Evolutionary conservation across 2,329 filamentous ascomycete genomes (phyloP).

Genomic region (Cadophora gregata): DNA sequence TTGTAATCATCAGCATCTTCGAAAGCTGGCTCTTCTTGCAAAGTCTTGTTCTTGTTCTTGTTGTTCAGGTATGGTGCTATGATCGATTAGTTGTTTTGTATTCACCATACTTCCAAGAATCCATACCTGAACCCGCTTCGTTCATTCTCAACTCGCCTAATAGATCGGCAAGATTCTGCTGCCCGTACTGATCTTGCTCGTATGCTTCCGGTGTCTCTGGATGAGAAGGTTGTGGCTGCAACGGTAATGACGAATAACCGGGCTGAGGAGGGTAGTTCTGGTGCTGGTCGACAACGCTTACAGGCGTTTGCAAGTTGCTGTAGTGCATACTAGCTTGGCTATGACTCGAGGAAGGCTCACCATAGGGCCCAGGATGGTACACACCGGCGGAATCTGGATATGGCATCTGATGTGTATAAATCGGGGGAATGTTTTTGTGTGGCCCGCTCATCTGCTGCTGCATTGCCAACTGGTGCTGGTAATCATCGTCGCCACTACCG

Average conservation of each 20-base stretch:
- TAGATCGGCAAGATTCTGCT: constrained; percentile 77
- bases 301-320: constrained; percentile 55
- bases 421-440: constrained; percentile 46
- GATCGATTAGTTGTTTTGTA: constrained; percentile 23
- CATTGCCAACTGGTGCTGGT: constrained; percentile 61
- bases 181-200: constrained; percentile 67
- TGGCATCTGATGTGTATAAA: constrained; percentile 56
- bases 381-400: constrained; percentile 53
- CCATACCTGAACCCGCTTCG: constrained; percentile 81
- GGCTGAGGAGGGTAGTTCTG: constrained; percentile 55
- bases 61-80: constrained; percentile 84
- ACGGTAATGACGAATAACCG: constrained; percentile 61
- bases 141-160: constrained; percentile 88
- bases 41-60: constrained; percentile 52
- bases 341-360: constrained; percentile 49
- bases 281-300: constrained; percentile 57
- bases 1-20: constrained; percentile 78
- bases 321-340: constrained; percentile 59
- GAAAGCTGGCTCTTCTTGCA: constrained; percentile 66
- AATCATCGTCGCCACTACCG: constrained; percentile 52
- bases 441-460: constrained; percentile 50
- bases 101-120: constrained; percentile 14
- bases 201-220: constrained; percentile 56
- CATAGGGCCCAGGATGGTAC: constrained; percentile 48
- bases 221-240: constrained; percentile 40